Base-by-base conservation (phyloP, 257 asterid genomes). In the Capsicum baccatum region DNA sequence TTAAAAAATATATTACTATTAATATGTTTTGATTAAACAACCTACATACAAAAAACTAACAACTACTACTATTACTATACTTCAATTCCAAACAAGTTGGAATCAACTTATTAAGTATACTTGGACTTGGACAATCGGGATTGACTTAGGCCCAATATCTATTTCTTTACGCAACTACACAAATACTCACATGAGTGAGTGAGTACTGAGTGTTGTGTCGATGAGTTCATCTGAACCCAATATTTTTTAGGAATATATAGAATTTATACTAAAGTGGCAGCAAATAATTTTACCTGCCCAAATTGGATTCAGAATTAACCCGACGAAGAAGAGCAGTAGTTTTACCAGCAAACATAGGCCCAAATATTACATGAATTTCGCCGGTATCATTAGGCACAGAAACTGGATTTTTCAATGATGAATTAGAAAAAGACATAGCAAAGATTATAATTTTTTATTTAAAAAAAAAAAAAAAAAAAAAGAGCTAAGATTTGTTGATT, bases 321-420 rank as follows among this genome's bases (percentile, higher is more conserved):
- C 90, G 89, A 35, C 90, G 92, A 48, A 89, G 92, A 58, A 89
- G 86, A 35, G 92, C 84, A 70, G 84, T 82, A 44, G 84, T 82
- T 70, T 82, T 82, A 57, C 84, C 79, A 48, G 84, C 84, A 8
- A 82, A 82, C 84, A 82, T 82, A 19, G 84, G 84, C 8, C 84
- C 84, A 13, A 82, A 10, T 2, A 82, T 82, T n/a, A 82, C 79
- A 44, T 66, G 84, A 64, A 82, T 82, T 66, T 82, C 84, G 10
- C 84, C 84, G 0, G 58, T 19, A 44, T 11, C n/a, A n/a, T 19
- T 47, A 10, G 79, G 9, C 47, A 71, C 58, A 15, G 54, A 14
- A 64, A 64, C 54, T 42, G 55, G 50, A 10, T 48, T 52, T 39
- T 64, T 82, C 8, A 63, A 35, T n/a, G 79, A 21, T 15, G 79